Percentiles rank a stretch among this genome's conserved stretches.
These are phyloP conservation scores for Bombardia bombarda DNA, from an alignment of 495 filamentous ascomycete genomes.

Conservation along the genomic window DNA sequence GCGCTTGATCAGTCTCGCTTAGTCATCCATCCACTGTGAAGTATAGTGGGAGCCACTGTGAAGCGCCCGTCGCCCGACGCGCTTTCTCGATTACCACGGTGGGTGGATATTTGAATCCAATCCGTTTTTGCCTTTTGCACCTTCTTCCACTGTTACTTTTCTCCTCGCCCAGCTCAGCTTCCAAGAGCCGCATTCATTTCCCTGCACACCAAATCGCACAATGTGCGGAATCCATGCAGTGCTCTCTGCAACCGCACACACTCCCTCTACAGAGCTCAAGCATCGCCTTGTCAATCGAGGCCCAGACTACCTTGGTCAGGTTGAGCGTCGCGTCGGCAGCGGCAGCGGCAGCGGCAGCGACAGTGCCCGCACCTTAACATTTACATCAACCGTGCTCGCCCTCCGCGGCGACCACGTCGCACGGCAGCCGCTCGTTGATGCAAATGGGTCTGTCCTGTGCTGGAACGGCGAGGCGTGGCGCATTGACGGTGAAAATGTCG, in stretches of 20 bases:
- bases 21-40: too few species aligned
- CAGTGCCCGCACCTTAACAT: slow-evolving; percentile 38
- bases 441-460: slow-evolving; percentile 64
- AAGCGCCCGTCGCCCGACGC: too few species aligned
- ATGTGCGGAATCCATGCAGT: slow-evolving; percentile 44
- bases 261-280: slow-evolving; percentile 21
- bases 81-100: too few species aligned
- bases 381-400: slow-evolving; percentile 79
- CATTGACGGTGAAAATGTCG: slow-evolving; percentile 45
- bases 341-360: too few species aligned
- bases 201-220: too few species aligned
- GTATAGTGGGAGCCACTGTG: too few species aligned
- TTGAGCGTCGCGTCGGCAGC: slow-evolving; percentile 18
- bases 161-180: too few species aligned
- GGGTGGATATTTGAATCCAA: too few species aligned
- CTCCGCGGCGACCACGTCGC: slow-evolving; percentile 68
- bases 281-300: slow-evolving; percentile 36
- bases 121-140: too few species aligned
- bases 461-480: slow-evolving; percentile 99
- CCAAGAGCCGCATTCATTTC: too few species aligned
- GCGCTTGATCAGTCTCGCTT: too few species aligned
- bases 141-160: too few species aligned
- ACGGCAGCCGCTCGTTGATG: slow-evolving; percentile 63
- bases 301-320: slow-evolving; percentile 42
- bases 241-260: slow-evolving; percentile 18